These are phyloP conservation scores for Trametopsis cervina DNA, from an alignment of 768 basidiomycete species.

Conservation along the genomic window DNA sequence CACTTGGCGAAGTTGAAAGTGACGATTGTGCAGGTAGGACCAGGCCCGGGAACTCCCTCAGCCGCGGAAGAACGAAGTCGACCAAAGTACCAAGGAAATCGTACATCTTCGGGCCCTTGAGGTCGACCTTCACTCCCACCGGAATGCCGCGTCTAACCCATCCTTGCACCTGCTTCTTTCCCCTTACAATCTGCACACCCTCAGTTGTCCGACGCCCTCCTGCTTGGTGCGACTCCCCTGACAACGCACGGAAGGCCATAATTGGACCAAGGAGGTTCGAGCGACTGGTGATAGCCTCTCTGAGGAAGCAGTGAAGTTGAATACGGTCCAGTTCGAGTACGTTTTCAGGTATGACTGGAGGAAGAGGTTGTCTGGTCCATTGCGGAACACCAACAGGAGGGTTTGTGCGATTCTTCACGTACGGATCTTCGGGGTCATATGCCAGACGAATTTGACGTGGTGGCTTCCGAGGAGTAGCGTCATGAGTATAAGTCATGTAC, in stretches of 20 bases:
- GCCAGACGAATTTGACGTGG: constrained; percentile 55
- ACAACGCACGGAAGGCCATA: constrained; percentile 81
- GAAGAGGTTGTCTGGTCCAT: constrained; percentile 59
- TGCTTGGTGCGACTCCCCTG: constrained; percentile 70
- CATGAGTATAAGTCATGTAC: constrained; percentile 92
- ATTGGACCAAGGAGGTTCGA: constrained; percentile 74
- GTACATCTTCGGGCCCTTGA: constrained; percentile 91
- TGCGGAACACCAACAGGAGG: constrained; percentile 59
- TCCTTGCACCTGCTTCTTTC: constrained; percentile 63
- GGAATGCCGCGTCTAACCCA: constrained; percentile 85
- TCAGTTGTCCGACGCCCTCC: constrained; percentile 62
- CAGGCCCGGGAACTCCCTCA: constrained; percentile 86
- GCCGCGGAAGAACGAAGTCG: constrained; percentile 92
- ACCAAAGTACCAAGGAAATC: constrained; percentile 83
- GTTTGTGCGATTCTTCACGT: constrained; percentile 71
- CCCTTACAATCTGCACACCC: constrained; percentile 74
- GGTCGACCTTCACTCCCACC: constrained; percentile 81
- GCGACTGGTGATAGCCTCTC: constrained; percentile 68
- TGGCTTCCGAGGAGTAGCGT: constrained; percentile 43
- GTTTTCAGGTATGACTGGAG: constrained; percentile 59
- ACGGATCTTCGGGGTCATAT: constrained; percentile 76
- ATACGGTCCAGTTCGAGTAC: constrained; percentile 77
- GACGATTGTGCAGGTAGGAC: constrained; percentile 67
- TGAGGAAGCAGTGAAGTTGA: constrained; percentile 80
- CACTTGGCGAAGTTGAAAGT: constrained; percentile 65